Percentiles rank a stretch among this genome's conserved stretches.
phyloP scores from a whole-genome alignment of 2,329 filamentous ascomycete genomes.

The Stachybotrys chartarum region DNA sequence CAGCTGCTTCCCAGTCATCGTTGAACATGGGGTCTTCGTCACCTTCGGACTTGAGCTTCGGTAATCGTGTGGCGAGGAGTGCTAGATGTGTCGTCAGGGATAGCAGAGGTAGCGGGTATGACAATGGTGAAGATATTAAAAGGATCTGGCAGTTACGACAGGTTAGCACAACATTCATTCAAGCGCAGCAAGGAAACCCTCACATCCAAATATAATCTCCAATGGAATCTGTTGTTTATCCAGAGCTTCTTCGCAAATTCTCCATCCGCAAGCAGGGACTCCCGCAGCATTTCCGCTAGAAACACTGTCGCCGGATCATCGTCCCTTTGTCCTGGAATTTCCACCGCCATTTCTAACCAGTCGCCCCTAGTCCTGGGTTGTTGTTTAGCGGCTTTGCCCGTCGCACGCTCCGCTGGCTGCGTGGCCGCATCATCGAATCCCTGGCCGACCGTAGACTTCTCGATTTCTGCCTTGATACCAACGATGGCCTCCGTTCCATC shows the following conservation, averaged over 20 bases:
- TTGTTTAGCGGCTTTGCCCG: constrained; percentile 31
- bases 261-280: constrained; percentile 72
- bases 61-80: constrained; percentile 78
- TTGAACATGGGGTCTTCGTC: constrained; percentile 98
- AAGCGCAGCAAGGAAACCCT: constrained; percentile 24
- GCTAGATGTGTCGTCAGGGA: constrained; percentile 92
- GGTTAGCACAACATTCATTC: neutral
- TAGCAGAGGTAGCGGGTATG: constrained; percentile 87
- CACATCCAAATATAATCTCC: constrained; percentile 93
- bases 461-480: constrained; percentile 90
- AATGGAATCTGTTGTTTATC: constrained; percentile 91
- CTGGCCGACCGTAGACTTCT: constrained; percentile 48
- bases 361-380: constrained; percentile 43
- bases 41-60: constrained; percentile 75
- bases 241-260: constrained; percentile 64
- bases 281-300: constrained; percentile 77
- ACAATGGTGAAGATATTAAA: constrained; percentile 84
- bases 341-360: constrained; percentile 87
- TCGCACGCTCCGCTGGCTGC: constrained; percentile 20
- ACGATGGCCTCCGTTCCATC: constrained; percentile 96
- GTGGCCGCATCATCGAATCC: constrained; percentile 20
- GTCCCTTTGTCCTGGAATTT: constrained; percentile 85
- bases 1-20: constrained; percentile 89
- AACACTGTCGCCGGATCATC: constrained; percentile 88
- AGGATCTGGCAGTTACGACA: constrained; percentile 57